phyloP scores from a whole-genome alignment of 1,284 basidiomycete genomes.

The Boletus smithii region DNA sequence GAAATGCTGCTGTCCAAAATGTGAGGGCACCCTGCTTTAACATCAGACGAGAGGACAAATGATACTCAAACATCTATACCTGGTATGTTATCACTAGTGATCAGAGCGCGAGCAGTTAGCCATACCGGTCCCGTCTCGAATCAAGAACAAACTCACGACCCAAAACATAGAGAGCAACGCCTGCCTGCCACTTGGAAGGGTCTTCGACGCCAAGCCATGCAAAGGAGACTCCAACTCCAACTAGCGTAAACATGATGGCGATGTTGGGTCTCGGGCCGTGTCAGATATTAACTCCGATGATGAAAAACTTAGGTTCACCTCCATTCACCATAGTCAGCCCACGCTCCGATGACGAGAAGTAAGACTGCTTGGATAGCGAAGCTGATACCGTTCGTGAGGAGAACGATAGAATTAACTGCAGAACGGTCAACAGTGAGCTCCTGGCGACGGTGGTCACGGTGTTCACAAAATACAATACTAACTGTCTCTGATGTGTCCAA shows the following conservation, averaged over 20 bases:
- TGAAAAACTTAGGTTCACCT: constrained; percentile 38
- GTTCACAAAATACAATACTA: constrained; percentile 22
- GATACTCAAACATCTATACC: constrained; percentile 30
- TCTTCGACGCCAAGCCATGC: constrained; percentile 73
- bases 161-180: constrained; percentile 70
- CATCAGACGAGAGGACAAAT: constrained; percentile 1
- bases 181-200: constrained; percentile 66
- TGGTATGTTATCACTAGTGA: constrained; percentile 74
- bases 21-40: constrained; percentile 60
- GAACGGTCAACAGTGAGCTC: background rate
- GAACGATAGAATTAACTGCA: constrained; percentile 72
- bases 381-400: constrained; percentile 72
- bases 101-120: background rate
- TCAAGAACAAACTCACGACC: constrained; percentile 49
- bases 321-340: constrained; percentile 79
- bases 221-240: constrained; percentile 68
- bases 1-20: constrained; percentile 85
- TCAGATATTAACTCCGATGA: constrained; percentile 8
- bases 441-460: background rate
- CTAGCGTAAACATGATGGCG: constrained; percentile 70
- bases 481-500: constrained; percentile 63
- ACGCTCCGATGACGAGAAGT: constrained; percentile 63
- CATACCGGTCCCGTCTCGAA: background rate
- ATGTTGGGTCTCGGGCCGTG: constrained; percentile 58
- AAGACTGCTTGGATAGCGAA: constrained; percentile 71